phyloP scores from a whole-genome alignment of 1,284 basidiomycete genomes.

The Trametes hirsuta region DNA sequence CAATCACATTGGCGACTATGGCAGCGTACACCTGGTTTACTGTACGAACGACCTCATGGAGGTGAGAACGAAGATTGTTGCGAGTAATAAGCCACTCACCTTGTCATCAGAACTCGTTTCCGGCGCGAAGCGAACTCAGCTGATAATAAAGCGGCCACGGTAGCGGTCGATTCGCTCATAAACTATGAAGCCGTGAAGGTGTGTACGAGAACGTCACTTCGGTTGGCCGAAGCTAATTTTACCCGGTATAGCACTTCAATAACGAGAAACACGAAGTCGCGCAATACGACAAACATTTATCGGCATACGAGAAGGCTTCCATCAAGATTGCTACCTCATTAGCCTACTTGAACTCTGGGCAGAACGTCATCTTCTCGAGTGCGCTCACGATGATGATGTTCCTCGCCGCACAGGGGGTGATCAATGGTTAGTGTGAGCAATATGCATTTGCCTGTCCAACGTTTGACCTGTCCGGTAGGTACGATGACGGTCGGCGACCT shows the following conservation, averaged over 20 bases:
- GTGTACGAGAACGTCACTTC: background rate
- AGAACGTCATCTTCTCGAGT: constrained; percentile 94
- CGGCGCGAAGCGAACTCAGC: constrained; percentile 95
- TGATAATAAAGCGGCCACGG: constrained; percentile 94
- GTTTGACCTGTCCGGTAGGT: constrained; percentile 48
- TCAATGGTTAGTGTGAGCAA: constrained; percentile 64
- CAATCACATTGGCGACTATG: constrained; percentile 86
- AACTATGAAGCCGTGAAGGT: constrained; percentile 99
- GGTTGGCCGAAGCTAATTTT: background rate
- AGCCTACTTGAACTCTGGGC: constrained; percentile 93
- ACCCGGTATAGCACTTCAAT: constrained; percentile 81
- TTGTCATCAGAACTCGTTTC: constrained; percentile 78
- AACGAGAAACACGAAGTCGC: constrained; percentile 92
- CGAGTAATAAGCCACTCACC: background rate
- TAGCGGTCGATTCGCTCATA: constrained; percentile 93
- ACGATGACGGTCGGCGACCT: constrained; percentile 98
- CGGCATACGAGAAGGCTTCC: constrained; percentile 88
- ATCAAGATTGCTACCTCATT: constrained; percentile 96
- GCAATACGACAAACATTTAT: constrained; percentile 91
- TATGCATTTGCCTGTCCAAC: background rate
- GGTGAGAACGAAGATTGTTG: constrained; percentile 48
- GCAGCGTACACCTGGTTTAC: constrained; percentile 97
- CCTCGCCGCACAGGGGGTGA: constrained; percentile 91
- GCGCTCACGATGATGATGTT: constrained; percentile 97
- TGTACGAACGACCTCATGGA: constrained; percentile 93